A percentile compares a stretch with the other conserved stretches of the same genome.
phyloP scores from a whole-genome alignment of 768 basidiomycete genomes.

The Mrakia hoshinonis region DNA sequence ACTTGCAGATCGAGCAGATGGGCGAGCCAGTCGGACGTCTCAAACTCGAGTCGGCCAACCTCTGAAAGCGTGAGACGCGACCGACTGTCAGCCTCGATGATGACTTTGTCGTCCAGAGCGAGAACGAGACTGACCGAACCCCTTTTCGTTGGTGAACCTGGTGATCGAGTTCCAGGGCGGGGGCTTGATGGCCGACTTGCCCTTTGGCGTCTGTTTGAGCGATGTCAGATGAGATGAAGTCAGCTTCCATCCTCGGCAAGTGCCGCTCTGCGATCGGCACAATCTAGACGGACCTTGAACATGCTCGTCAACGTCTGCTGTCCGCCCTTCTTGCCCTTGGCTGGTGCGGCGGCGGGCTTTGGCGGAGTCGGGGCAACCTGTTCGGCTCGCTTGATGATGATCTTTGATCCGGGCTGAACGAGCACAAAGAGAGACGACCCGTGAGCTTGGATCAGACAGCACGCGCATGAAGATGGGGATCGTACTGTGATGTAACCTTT shows the following conservation, averaged over 20 bases:
- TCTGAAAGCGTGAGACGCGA: background rate
- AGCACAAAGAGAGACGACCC: background rate
- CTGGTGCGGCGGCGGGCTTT: background rate
- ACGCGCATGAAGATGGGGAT: too few species aligned
- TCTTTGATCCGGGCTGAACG: background rate
- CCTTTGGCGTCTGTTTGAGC: background rate
- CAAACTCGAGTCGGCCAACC: conserved; percentile 13
- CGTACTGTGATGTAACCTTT: conserved; percentile 6
- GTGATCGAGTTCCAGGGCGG: conserved; percentile 24
- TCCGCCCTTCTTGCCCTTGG: background rate
- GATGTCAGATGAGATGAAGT: background rate
- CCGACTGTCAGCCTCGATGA: too few species aligned
- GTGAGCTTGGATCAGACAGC: background rate
- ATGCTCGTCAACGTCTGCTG: conserved; percentile 9
- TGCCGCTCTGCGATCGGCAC: background rate
- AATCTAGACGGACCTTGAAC: background rate
- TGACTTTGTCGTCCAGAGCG: too few species aligned
- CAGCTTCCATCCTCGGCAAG: background rate
- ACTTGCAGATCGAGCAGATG: conserved; percentile 27
- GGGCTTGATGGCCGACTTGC: conserved; percentile 9
- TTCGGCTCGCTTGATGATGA: conserved; percentile 4
- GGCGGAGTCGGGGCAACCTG: background rate
- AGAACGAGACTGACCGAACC: conserved; percentile 13
- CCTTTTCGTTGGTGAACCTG: conserved; percentile 26
- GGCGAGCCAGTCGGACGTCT: conserved; percentile 22